These are phyloP conservation scores for Exophiala calicioides DNA, from an alignment of 2,329 filamentous ascomycete species.

Conservation along the genomic window DNA sequence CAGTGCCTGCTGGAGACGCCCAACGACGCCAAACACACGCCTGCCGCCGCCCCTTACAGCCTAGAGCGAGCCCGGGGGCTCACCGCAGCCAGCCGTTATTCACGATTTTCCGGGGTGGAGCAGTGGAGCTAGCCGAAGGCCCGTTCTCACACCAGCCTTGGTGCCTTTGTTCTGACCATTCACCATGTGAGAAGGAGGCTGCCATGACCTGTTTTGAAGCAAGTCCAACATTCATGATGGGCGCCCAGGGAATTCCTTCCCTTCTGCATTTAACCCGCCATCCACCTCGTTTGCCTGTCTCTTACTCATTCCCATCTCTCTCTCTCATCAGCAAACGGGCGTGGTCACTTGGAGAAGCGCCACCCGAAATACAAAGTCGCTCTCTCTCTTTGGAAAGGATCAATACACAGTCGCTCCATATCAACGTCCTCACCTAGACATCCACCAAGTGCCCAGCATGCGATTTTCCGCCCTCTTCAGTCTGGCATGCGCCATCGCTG, in stretches of 20 bases:
- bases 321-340: too few species aligned
- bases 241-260: neutral
- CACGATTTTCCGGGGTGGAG: too few species aligned
- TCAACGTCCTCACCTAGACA: neutral
- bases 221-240: constrained; percentile 6
- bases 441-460: constrained; percentile 37
- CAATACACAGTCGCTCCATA: neutral
- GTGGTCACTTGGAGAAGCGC: too few species aligned
- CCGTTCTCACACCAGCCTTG: neutral
- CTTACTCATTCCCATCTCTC: neutral
- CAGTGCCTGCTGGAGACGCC: neutral
- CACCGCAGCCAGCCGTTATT: too few species aligned
- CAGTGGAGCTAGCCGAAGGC: too few species aligned
- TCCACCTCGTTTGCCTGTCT: neutral
- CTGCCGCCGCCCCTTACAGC: too few species aligned
- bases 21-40: constrained; percentile 5
- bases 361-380: neutral
- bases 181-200: neutral
- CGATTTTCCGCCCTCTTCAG: constrained; percentile 53
- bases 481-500: constrained; percentile 51
- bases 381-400: neutral
- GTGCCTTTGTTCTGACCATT: constrained; percentile 18
- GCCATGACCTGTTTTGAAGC: constrained; percentile 20
- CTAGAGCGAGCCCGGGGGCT: too few species aligned
- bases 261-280: constrained; percentile 2